Percentiles rank a stretch among this genome's conserved stretches.
These are phyloP conservation scores for Podaxis carcinomalis DNA, from an alignment of 768 basidiomycete species.

Conservation along the genomic window DNA sequence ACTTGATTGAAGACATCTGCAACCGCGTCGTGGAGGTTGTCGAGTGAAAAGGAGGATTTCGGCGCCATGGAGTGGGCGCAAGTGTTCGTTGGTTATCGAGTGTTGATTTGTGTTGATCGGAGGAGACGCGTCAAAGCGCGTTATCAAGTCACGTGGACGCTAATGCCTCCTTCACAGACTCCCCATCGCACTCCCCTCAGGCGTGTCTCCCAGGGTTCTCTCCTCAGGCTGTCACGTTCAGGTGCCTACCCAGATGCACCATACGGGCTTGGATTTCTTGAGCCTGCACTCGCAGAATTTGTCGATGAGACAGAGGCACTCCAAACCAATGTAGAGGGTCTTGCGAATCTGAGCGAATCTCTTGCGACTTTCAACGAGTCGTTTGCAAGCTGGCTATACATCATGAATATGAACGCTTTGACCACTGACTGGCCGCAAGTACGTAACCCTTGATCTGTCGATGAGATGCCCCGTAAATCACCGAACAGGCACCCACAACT, in stretches of 20 bases:
- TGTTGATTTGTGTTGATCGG: constrained; percentile 1
- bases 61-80: constrained; percentile 8
- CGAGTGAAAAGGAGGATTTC: constrained; percentile 19
- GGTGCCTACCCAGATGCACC: constrained; percentile 70
- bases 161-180: constrained; percentile 31
- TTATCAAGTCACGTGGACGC: constrained; percentile 7
- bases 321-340: constrained; percentile 67
- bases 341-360: constrained; percentile 69
- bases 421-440: constrained; percentile 94
- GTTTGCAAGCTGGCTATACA: constrained; percentile 88
- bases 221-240: constrained; percentile 81
- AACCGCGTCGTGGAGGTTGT: constrained; percentile 30
- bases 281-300: constrained; percentile 80
- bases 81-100: neutral
- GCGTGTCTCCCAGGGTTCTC: constrained; percentile 88
- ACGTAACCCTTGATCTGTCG: constrained; percentile 14
- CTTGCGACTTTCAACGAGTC: constrained; percentile 88
- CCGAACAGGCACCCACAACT: constrained; percentile 51
- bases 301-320: constrained; percentile 84
- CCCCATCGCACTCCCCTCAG: constrained; percentile 80
- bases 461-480: neutral
- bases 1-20: constrained; percentile 68
- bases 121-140: constrained; percentile 6
- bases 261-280: constrained; percentile 81
- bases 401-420: constrained; percentile 91